These are phyloP conservation scores for Carpinus fangiana DNA, from an alignment of 306 rosid genomes.

Conservation along the genomic window DNA sequence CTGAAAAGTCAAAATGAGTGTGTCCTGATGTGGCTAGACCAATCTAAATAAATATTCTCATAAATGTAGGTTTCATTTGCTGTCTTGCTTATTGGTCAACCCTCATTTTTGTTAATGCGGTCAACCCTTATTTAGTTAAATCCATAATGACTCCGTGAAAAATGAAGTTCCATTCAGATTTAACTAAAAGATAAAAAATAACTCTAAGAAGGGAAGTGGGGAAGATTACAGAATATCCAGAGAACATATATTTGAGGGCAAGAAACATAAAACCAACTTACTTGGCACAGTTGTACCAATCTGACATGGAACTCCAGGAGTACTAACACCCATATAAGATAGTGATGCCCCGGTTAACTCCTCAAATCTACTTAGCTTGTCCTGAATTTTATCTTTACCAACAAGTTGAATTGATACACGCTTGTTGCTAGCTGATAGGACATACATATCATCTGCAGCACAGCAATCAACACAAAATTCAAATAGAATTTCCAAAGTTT, in stretches of 20 bases:
- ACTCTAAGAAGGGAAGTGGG: not conserved
- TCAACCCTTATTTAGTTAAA: not conserved
- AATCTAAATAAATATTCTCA: not conserved
- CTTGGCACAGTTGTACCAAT: conserved; percentile 57
- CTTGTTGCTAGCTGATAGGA: conserved; percentile 74
- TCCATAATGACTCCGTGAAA: not conserved
- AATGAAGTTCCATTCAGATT: not conserved
- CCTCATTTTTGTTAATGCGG: not conserved
- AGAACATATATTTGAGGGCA: conserved; percentile 3
- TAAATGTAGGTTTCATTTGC: not conserved
- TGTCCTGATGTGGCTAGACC: not conserved
- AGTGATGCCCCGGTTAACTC: conserved; percentile 70
- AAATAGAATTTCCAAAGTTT: conserved; percentile 22
- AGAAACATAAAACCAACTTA: conserved; percentile 41
- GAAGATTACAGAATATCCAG: not conserved
- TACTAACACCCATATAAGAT: conserved; percentile 74
- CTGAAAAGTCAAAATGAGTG: not conserved
- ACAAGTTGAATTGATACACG: conserved; percentile 74
- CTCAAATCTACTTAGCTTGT: conserved; percentile 82
- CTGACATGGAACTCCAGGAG: conserved; percentile 58
- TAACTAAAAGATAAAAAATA: not conserved
- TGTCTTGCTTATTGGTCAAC: not conserved
- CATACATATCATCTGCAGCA: conserved; percentile 95
- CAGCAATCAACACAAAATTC: conserved; percentile 13
- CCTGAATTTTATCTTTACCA: conserved; percentile 83